Conservation (phyloP, 106 monocot genomes). For the Narthecium ossifragum region DNA sequence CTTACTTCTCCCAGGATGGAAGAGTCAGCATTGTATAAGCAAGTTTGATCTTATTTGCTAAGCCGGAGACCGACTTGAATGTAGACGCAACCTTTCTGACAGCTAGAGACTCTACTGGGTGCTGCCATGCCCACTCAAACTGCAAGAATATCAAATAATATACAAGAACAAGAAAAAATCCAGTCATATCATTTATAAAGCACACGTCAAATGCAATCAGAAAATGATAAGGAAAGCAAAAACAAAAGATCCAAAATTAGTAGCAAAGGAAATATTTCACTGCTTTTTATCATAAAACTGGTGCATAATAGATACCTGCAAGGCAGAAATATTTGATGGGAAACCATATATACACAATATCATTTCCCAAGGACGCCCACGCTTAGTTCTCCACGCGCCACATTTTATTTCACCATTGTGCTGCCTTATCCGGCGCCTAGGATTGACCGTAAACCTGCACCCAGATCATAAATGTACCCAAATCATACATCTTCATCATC, state of each 20-base stretch:
- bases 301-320: slow-evolving; percentile 42
- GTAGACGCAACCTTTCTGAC: slow-evolving; percentile 77
- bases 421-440: slow-evolving; percentile 74
- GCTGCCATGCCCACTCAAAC: slow-evolving; percentile 99
- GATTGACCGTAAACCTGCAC: slow-evolving; percentile 80
- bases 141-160: slow-evolving; percentile 9
- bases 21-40: slow-evolving; percentile 88
- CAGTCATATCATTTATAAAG: too few species aligned
- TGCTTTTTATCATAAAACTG: too few species aligned
- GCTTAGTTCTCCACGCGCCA: slow-evolving; percentile 76
- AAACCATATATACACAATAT: slow-evolving; percentile 91
- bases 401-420: slow-evolving; percentile 83
- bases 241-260: background rate
- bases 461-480: background rate
- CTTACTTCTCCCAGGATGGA: slow-evolving; percentile 85
- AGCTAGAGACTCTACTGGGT: slow-evolving; percentile 75
- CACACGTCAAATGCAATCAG: too few species aligned
- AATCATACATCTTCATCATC: background rate
- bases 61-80: slow-evolving; percentile 74
- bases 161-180: too few species aligned
- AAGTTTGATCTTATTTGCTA: slow-evolving; percentile 77
- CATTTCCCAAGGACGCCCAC: slow-evolving; percentile 95
- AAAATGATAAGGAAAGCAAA: background rate
- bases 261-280: background rate
- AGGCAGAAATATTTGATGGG: slow-evolving; percentile 76